These are phyloP conservation scores for Sugiyamaella grinbergsii DNA, from an alignment of 1,139 yeast species.

Conservation along the genomic window DNA sequence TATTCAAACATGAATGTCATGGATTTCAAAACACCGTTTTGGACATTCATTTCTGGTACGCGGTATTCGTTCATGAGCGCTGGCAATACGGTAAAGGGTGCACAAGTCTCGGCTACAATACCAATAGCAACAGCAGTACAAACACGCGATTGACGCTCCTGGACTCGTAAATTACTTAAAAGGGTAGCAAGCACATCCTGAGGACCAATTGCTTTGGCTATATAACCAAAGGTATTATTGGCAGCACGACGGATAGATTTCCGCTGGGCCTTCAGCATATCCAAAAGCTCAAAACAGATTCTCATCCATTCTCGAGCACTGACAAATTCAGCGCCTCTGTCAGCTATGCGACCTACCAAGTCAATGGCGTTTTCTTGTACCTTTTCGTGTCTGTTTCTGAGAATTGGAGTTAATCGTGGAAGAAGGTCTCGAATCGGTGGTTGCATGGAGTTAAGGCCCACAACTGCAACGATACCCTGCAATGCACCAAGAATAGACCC, in stretches of 20 bases:
- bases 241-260: slow-evolving; percentile 83
- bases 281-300: slow-evolving; percentile 86
- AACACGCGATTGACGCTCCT: slow-evolving; percentile 94
- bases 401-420: slow-evolving; percentile 88
- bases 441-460: slow-evolving; percentile 62
- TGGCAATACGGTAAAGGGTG: slow-evolving; percentile 94
- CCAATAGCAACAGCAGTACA: slow-evolving; percentile 99
- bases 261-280: slow-evolving; percentile 82
- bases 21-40: slow-evolving; percentile 92
- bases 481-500: slow-evolving; percentile 82
- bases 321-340: slow-evolving; percentile 78
- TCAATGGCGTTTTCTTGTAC: slow-evolving; percentile 86
- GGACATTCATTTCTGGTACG: slow-evolving; percentile 90
- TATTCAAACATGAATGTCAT: slow-evolving; percentile 93
- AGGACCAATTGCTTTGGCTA: slow-evolving; percentile 94
- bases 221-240: slow-evolving; percentile 86
- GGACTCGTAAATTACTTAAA: slow-evolving; percentile 81
- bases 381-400: slow-evolving; percentile 85
- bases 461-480: slow-evolving; percentile 52
- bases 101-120: slow-evolving; percentile 91
- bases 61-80: slow-evolving; percentile 95
- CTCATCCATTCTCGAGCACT: slow-evolving; percentile 98
- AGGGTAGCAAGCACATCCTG: slow-evolving; percentile 88
- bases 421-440: slow-evolving; percentile 85
- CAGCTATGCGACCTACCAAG: slow-evolving; percentile 82